phyloP scores from a whole-genome alignment of 768 basidiomycete species.

The Hericium rajendrae region DNA sequence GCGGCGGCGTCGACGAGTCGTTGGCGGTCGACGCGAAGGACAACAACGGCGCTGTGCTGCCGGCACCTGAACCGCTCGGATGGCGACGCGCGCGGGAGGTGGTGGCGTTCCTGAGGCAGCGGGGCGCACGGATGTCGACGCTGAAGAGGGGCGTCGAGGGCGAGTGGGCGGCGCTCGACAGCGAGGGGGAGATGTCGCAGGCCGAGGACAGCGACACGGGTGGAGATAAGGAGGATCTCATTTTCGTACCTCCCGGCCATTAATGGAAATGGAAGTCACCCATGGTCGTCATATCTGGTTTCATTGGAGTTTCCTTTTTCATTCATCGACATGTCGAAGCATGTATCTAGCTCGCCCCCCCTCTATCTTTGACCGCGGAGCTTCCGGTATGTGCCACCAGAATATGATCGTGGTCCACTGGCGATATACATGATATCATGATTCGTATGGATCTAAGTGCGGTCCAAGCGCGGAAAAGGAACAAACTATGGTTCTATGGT shows the following conservation, averaged over 20 bases:
- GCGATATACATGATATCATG: too few species aligned
- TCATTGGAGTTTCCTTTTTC: too few species aligned
- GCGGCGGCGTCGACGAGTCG: conserved; percentile 27
- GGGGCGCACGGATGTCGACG: conserved; percentile 62
- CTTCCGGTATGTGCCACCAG: too few species aligned
- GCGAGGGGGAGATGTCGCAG: conserved; percentile 40
- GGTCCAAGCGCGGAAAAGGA: too few species aligned
- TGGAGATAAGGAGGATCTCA: neutral
- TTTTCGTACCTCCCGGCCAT: neutral
- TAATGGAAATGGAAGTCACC: neutral
- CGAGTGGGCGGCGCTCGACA: conserved; percentile 68
- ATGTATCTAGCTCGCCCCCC: too few species aligned
- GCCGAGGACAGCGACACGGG: conserved; percentile 6
- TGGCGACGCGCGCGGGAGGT: conserved; percentile 68
- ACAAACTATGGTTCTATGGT: too few species aligned
- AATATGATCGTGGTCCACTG: too few species aligned
- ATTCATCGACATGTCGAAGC: too few species aligned
- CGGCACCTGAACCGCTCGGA: conserved; percentile 25
- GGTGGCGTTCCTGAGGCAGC: conserved; percentile 51
- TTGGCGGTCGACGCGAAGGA: conserved; percentile 18
- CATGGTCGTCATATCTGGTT: too few species aligned
- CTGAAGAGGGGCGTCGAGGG: conserved; percentile 38
- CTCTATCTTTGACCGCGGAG: too few species aligned
- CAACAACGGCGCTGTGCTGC: conserved; percentile 18
- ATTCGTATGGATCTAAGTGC: too few species aligned